Conservation (phyloP, 2,329 filamentous ascomycete genomes). For the Alternaria gaisen region DNA sequence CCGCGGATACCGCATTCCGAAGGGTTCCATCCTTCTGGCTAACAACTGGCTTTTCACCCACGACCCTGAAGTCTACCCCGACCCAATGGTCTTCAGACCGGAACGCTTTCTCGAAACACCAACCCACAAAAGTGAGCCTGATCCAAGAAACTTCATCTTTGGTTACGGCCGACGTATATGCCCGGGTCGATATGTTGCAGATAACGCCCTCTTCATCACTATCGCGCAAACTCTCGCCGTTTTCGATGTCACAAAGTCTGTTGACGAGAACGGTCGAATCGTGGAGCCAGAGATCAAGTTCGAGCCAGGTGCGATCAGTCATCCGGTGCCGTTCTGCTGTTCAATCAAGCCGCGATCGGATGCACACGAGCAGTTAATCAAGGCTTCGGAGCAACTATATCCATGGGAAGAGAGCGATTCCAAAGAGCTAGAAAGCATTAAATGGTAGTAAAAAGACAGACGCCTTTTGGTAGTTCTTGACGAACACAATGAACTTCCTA, state of each 20-base stretch:
- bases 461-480: neutral
- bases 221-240: slow-evolving; percentile 58
- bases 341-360: slow-evolving; percentile 45
- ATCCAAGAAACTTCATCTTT: slow-evolving; percentile 47
- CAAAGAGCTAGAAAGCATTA: slow-evolving; percentile 13
- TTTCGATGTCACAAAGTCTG: slow-evolving; percentile 52
- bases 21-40: slow-evolving; percentile 47
- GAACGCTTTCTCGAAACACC: slow-evolving; percentile 52
- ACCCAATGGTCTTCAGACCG: slow-evolving; percentile 54
- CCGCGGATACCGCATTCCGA: slow-evolving; percentile 53
- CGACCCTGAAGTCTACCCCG: slow-evolving; percentile 48
- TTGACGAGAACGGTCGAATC: neutral
- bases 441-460: neutral
- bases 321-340: slow-evolving; percentile 48
- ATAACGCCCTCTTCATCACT: slow-evolving; percentile 53
- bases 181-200: slow-evolving; percentile 54
- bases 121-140: slow-evolving; percentile 46
- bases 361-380: slow-evolving; percentile 45
- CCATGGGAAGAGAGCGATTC: slow-evolving; percentile 51
- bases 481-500: neutral
- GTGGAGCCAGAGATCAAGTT: slow-evolving; percentile 12
- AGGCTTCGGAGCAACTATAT: slow-evolving; percentile 37
- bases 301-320: slow-evolving; percentile 30
- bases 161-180: slow-evolving; percentile 57
- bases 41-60: slow-evolving; percentile 55